Evolutionary conservation across 2,329 filamentous ascomycete species (phyloP).

Genomic region (Rhexocercosporidium sp.): DNA sequence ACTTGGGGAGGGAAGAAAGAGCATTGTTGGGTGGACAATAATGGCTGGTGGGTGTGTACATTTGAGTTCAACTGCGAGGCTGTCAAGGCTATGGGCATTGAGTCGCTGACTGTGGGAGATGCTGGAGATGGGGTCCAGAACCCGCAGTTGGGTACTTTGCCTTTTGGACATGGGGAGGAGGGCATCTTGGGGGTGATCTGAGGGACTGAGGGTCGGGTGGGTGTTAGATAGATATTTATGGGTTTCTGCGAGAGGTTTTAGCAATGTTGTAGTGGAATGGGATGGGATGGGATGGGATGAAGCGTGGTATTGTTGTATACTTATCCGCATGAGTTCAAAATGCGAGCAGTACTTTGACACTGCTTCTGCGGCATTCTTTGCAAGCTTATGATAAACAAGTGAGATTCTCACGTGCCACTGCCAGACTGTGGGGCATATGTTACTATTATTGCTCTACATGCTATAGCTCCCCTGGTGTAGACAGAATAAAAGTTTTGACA

Average conservation of each 20-base stretch:
- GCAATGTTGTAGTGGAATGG: too few species aligned
- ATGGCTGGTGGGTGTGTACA: background rate
- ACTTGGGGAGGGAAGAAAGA: conserved; percentile 1
- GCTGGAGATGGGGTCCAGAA: background rate
- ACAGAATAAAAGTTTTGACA: too few species aligned
- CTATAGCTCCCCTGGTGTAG: too few species aligned
- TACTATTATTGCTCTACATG: too few species aligned
- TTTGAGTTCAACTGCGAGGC: conserved; percentile 4
- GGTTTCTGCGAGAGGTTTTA: background rate
- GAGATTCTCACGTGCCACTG: too few species aligned
- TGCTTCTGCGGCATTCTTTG: too few species aligned
- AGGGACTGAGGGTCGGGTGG: background rate
- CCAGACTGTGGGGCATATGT: too few species aligned
- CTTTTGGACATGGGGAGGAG: background rate
- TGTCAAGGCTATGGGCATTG: background rate
- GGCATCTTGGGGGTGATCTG: background rate
- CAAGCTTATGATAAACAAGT: too few species aligned
- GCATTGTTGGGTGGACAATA: conserved; percentile 1
- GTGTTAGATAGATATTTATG: background rate
- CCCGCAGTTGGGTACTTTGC: background rate
- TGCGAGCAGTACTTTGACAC: too few species aligned
- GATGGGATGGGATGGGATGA: too few species aligned
- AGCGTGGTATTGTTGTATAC: too few species aligned
- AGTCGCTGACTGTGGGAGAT: background rate
- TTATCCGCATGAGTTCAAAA: too few species aligned